phyloP scores from a whole-genome alignment of 768 basidiomycete species.

The Dentipellis fragilis region DNA sequence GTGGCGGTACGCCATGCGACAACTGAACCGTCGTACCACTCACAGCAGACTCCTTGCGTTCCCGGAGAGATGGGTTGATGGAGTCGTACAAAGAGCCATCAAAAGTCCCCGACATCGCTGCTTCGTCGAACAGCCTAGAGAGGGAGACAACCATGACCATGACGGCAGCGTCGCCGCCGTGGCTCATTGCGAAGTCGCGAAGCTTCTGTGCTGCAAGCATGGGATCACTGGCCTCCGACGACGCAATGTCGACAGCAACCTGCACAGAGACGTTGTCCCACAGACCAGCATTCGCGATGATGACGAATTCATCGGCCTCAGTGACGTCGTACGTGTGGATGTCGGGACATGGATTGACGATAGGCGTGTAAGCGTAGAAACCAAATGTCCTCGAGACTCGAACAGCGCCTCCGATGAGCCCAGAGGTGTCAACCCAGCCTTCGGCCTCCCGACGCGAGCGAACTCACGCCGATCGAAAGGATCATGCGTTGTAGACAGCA shows the following conservation, averaged over 20 bases:
- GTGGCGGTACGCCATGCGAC: conserved; percentile 72
- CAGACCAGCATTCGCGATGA: conserved; percentile 84
- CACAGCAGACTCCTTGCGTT: background rate
- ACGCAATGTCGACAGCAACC: conserved; percentile 92
- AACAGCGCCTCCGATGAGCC: conserved; percentile 84
- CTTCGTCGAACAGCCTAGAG: conserved; percentile 58
- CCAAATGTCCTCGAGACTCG: conserved; percentile 92
- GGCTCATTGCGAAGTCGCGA: conserved; percentile 92
- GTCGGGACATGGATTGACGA: conserved; percentile 84
- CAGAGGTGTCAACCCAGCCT: conserved; percentile 88
- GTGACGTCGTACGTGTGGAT: conserved; percentile 59
- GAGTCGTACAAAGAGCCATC: conserved; percentile 34
- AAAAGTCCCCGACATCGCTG: conserved; percentile 34
- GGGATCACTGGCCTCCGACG: conserved; percentile 57
- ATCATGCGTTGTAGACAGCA: conserved; percentile 75
- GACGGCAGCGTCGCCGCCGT: conserved; percentile 84
- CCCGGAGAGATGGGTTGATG: conserved; percentile 10
- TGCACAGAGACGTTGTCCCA: conserved; percentile 95
- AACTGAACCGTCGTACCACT: conserved; percentile 38
- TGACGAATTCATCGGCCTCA: conserved; percentile 89
- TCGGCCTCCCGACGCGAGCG: conserved; percentile 77
- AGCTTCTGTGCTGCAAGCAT: conserved; percentile 95
- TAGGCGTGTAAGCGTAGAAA: conserved; percentile 79
- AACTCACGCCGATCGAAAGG: conserved; percentile 84
- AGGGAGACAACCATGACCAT: conserved; percentile 98